Conservation (phyloP, 1,284 basidiomycete genomes). For the Ganoderma resinaceum region DNA sequence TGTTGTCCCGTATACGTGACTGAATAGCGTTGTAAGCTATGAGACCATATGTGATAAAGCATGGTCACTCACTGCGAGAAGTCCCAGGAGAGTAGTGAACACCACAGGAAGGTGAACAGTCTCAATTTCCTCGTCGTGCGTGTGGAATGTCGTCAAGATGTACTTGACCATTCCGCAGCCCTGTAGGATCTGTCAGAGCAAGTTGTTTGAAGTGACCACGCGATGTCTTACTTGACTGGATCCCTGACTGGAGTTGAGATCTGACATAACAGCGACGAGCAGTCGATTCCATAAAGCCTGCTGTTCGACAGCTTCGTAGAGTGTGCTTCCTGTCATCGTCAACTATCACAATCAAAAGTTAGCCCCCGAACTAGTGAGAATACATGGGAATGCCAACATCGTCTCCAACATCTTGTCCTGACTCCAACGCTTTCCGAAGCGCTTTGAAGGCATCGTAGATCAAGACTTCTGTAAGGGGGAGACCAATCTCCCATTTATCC, state of each 20-base stretch:
- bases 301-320: conserved; percentile 95
- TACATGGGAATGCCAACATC: conserved; percentile 54
- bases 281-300: conserved; percentile 87
- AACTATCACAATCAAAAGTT: conserved; percentile 53
- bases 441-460: conserved; percentile 84
- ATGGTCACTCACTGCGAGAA: conserved; percentile 57
- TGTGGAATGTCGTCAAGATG: conserved; percentile 71
- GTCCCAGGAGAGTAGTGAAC: conserved; percentile 70
- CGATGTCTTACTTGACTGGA: not conserved
- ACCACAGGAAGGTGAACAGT: conserved; percentile 83
- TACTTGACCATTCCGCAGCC: conserved; percentile 71
- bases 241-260: conserved; percentile 53
- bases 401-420: conserved; percentile 58
- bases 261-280: conserved; percentile 58
- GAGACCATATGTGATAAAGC: not conserved
- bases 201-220: not conserved
- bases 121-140: conserved; percentile 84
- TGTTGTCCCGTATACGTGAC: conserved; percentile 2
- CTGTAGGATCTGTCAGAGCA: conserved; percentile 43
- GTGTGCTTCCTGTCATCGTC: conserved; percentile 83
- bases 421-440: conserved; percentile 64
- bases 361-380: not conserved
- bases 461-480: conserved; percentile 78
- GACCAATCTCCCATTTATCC: conserved; percentile 97
- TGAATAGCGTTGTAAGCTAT: not conserved